A percentile compares a stretch with the other conserved stretches of the same genome.
Conservation (phyloP, 495 filamentous ascomycete genomes). For the Hypomontagnella submonticulosa region DNA sequence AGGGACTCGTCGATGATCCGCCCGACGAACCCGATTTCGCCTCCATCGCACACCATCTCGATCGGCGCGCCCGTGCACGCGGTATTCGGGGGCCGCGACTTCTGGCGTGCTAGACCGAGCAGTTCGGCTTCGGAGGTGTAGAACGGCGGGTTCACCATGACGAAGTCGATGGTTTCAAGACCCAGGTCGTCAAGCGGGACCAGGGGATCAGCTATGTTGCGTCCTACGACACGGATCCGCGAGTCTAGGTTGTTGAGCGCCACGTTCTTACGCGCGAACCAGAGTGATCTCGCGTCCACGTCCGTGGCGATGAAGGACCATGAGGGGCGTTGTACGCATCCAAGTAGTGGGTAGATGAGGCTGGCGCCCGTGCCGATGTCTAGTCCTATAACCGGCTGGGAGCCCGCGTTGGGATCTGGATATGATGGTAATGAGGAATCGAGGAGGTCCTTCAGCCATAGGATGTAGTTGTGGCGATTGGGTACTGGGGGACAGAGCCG, state of each 20-base stretch:
- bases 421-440: conserved; percentile 76
- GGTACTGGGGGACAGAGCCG: conserved; percentile 92
- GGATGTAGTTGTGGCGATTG: conserved; percentile 87
- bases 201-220: conserved; percentile 62
- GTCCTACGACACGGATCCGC: conserved; percentile 72
- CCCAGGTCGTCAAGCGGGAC: conserved; percentile 69
- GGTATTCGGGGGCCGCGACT: conserved; percentile 74
- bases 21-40: conserved; percentile 82
- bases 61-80: conserved; percentile 82
- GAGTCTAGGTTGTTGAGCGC: conserved; percentile 68
- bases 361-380: conserved; percentile 94
- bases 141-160: conserved; percentile 96
- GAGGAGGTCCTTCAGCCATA: conserved; percentile 88
- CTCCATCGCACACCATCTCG: conserved; percentile 90
- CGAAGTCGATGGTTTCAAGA: conserved; percentile 78
- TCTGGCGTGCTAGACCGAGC: conserved; percentile 68
- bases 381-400: conserved; percentile 72
- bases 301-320: conserved; percentile 88
- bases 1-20: conserved; percentile 81
- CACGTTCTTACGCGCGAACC: conserved; percentile 73
- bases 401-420: conserved; percentile 34
- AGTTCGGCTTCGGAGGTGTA: conserved; percentile 80
- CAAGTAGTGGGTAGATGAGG: conserved; percentile 89
- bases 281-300: conserved; percentile 77
- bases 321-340: conserved; percentile 68